Percentiles rank a stretch among this genome's conserved stretches.
Conservation (phyloP, 495 filamentous ascomycete species). For the Patellaria atrata region DNA sequence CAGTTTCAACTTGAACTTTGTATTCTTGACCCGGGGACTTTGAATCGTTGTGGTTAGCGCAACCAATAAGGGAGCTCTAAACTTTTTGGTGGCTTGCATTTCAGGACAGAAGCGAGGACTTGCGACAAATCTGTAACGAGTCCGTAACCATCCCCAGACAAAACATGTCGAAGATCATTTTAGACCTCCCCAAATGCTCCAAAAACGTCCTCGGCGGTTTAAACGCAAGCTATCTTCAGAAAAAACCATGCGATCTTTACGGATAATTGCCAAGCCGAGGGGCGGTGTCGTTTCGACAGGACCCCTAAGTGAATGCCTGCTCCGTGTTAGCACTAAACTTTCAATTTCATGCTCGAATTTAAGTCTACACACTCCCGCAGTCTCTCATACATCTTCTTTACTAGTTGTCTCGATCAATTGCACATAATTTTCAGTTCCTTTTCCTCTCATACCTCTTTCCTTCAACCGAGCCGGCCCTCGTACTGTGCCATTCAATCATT, state of each 20-base stretch:
- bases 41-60: too few relatives aligned
- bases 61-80: too few relatives aligned
- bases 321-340: constrained; percentile 8
- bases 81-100: too few relatives aligned
- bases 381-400: constrained; percentile 5
- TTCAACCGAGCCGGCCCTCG: constrained; percentile 22
- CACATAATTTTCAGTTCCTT: constrained; percentile 14
- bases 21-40: too few relatives aligned
- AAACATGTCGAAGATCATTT: constrained; percentile 4
- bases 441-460: constrained; percentile 17
- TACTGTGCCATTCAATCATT: constrained; percentile 18
- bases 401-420: constrained; percentile 9
- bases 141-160: constrained; percentile 12
- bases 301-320: constrained; percentile 7
- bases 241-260: constrained; percentile 8
- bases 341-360: constrained; percentile 22
- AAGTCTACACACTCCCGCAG: constrained; percentile 6
- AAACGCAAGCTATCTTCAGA: too few relatives aligned
- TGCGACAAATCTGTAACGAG: constrained; percentile 14
- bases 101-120: constrained; percentile 19
- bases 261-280: constrained; percentile 20
- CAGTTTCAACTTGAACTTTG: too few relatives aligned
- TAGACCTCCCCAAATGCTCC: constrained; percentile 2
- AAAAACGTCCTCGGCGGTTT: too few relatives aligned
- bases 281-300: constrained; percentile 18